Evolutionary conservation across 345 rosid species (phyloP), one percentile per base, ranked within the genome.

Genomic region (Eucalyptus marginata): DNA sequence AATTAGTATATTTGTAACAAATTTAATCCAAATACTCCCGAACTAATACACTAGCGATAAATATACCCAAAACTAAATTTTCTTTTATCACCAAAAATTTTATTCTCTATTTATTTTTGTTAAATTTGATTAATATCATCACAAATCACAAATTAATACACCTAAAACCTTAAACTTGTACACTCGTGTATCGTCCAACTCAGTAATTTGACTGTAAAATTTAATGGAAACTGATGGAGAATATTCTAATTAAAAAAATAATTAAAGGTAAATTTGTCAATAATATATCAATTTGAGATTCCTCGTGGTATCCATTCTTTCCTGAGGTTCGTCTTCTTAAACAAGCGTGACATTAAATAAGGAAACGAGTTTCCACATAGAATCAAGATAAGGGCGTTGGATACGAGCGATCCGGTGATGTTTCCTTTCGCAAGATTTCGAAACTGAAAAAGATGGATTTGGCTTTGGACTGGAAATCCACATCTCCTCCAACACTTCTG

Each of bases 201-300:
- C 0, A 56, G 1, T 56, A 56, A 56, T 9, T 56, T 56, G 6
- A 10, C 1, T 0, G 0, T 24, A 56, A 56, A 56, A 56, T 24
- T 56, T 22, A 56, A 56, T 1, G 6, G 0, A 56, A 56, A 56
- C 0, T 24, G 24, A 56, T 4, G 0, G 0, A 24, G 13, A 4
- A 56, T 56, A 56, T 24, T 56, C 0, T 56, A 24, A 10, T 56
- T 22, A 56, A 56, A 56, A 24, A 56, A 56, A 9, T 22, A 56
- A 0, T 56, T 56, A 4, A 1, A 22, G 3, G 0, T 24, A 1
- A 56, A 56, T 56, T 22, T 56, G 29, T 22, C 29, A 56, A 0
- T 3, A 4, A 16, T 16, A 0, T 7, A 3, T 54, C 27, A 54
- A 54, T 54, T 54, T 22, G 27, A 4, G 52, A 5, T 20, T 22